Evolutionary conservation across 805 yeast genomes (phyloP), one percentile per base, ranked within the genome.

Genomic region (Isabelozyma heimii): DNA sequence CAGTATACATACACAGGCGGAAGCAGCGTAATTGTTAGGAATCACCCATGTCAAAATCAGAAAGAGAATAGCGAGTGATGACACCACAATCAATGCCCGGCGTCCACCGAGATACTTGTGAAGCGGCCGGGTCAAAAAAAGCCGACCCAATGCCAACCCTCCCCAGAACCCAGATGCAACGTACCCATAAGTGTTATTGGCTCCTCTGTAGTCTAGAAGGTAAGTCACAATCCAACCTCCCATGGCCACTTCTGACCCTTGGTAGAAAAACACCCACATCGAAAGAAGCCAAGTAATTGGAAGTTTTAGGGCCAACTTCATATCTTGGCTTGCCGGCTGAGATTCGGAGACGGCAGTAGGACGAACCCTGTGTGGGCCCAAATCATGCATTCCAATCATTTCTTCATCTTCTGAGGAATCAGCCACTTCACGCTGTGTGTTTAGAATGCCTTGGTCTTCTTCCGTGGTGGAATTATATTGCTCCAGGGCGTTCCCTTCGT

Each of bases 191-290:
- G 70, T 54, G 33, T 66, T 69, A 40, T 71, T 67, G 13, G 83
- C 82, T 13, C 73, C 62, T 50, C 87, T 77, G 45, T 81, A 77
- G 20, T 76, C 79, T 39, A 82, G 70, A 47, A 87, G 66, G 56
- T 77, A 87, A 1, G 89, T 82, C 44, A 82, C 83, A n/a, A 82
- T 68, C 91, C 91, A 86, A 4, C 89, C 85, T 1, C 86, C 90
- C 51, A 85, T 67, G 1, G 85, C 66, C 15, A 85, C 84, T 61
- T 86, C 91, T 2, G 82, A 79, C 5, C 91, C 92, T 54, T 84
- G 79, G 57, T 87, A 85, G 45, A 81, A 72, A 53, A 86, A 79
- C 24, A 85, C 70, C 54, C 77, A 82, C 2, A 72, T 52, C 2
- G 90, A 75, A 51, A 82, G 66, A 2, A 77, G 52, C 73, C 86